These are phyloP conservation scores for Dactylella cylindrospora DNA, from an alignment of 2,329 filamentous ascomycete species.

Conservation along the genomic window DNA sequence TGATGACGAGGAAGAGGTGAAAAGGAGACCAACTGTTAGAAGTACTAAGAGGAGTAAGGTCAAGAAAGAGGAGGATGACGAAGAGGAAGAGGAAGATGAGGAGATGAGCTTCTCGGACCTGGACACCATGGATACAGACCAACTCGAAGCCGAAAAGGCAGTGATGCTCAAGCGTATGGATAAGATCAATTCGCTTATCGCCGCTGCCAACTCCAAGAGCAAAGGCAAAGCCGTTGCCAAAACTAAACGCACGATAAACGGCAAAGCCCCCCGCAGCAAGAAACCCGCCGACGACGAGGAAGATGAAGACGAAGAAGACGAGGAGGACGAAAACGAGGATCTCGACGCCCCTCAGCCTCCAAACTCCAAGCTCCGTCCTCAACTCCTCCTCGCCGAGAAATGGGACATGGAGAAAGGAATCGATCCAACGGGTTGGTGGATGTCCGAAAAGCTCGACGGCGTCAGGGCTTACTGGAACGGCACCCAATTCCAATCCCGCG, in stretches of 20 bases:
- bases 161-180: conserved; percentile 26
- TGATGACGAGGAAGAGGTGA: conserved; percentile 15
- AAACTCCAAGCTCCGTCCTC: conserved; percentile 38
- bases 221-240: conserved; percentile 9
- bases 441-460: conserved; percentile 49
- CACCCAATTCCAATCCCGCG: conserved; percentile 46
- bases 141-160: conserved; percentile 25
- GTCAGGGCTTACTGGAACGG: conserved; percentile 49
- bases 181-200: conserved; percentile 16
- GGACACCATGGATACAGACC: conserved; percentile 27
- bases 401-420: conserved; percentile 48
- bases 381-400: conserved; percentile 49
- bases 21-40: conserved; percentile 3
- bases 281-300: conserved; percentile 7
- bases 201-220: conserved; percentile 21
- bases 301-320: conserved; percentile 11
- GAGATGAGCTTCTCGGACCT: conserved; percentile 36
- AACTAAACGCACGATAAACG: conserved; percentile 26
- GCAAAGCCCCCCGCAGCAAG: conserved; percentile 28
- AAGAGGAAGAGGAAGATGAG: conserved; percentile 39
- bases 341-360: conserved; percentile 24
- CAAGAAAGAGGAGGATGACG: conserved; percentile 21
- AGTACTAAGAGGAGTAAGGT: conserved; percentile 16
- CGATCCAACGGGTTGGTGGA: conserved; percentile 46
- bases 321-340: conserved; percentile 24